Evolutionary conservation across 2,329 filamentous ascomycete species (phyloP).

Genomic region (Scytalidium lignicola): DNA sequence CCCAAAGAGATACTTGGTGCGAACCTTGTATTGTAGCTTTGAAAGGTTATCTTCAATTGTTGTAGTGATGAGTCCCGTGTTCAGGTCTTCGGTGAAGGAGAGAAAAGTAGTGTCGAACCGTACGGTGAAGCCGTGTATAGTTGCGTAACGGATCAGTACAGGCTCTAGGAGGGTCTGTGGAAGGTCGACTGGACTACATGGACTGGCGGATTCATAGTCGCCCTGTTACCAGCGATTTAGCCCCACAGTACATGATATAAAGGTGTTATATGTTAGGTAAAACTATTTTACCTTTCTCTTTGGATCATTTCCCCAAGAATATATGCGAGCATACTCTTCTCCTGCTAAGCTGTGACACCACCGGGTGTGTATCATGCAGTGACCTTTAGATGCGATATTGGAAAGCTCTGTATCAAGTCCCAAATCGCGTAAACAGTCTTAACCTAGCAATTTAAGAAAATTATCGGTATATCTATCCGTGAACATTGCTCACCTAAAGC

Average conservation of each 20-base stretch:
- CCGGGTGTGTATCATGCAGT: conserved; percentile 39
- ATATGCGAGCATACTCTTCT: conserved; percentile 40
- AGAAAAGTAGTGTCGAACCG: conserved; percentile 35
- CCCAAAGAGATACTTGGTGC: conserved; percentile 50
- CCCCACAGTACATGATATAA: no score
- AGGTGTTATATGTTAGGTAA: no score
- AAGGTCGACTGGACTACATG: conserved; percentile 34
- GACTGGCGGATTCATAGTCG: conserved; percentile 33
- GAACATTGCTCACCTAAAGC: conserved; percentile 34
- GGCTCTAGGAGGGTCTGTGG: conserved; percentile 42
- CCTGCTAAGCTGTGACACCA: conserved; percentile 47
- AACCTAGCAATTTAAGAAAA: no score
- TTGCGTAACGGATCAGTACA: conserved; percentile 34
- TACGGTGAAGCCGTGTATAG: conserved; percentile 30
- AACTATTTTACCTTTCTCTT: conserved; percentile 30
- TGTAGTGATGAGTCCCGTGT: conserved; percentile 19
- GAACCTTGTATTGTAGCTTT: conserved; percentile 34
- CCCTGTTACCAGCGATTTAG: no score
- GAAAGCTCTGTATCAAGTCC: conserved; percentile 36
- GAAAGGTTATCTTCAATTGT: conserved; percentile 29
- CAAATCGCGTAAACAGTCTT: conserved; percentile 46
- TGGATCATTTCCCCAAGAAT: conserved; percentile 44
- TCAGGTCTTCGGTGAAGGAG: conserved; percentile 15
- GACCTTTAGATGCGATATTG: conserved; percentile 27
- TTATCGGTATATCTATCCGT: no score